Percentiles rank a stretch among this genome's conserved stretches.
These are phyloP conservation scores for Alternaria tenuissima DNA, from an alignment of 2,329 filamentous ascomycete genomes.

Conservation along the genomic window DNA sequence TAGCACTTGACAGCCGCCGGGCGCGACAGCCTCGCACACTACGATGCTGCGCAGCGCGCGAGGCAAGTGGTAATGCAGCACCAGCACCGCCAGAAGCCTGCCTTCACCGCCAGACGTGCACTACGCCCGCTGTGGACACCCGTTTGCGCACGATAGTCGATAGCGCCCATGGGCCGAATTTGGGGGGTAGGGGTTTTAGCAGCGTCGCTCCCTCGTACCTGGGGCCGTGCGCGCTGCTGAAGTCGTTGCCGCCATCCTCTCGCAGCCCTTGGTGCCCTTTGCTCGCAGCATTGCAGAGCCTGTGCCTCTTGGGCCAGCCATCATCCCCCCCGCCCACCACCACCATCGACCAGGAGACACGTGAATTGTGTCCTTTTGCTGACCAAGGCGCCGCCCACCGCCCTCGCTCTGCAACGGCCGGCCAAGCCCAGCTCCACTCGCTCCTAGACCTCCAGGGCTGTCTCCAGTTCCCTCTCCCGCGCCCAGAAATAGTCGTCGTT, in stretches of 20 bases:
- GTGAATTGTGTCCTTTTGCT: slow-evolving; percentile 15
- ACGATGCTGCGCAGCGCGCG: background rate
- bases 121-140: slow-evolving; percentile 16
- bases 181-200: slow-evolving; percentile 22
- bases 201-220: slow-evolving; percentile 23
- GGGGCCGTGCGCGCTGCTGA: slow-evolving; percentile 26
- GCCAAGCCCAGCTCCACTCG: slow-evolving; percentile 15
- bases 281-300: slow-evolving; percentile 18
- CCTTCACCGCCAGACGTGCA: slow-evolving; percentile 5
- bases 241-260: slow-evolving; percentile 29
- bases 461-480: background rate
- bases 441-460: background rate
- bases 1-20: background rate
- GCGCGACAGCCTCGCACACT: background rate
- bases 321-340: slow-evolving; percentile 6
- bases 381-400: slow-evolving; percentile 13
- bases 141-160: slow-evolving; percentile 11
- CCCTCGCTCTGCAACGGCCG: slow-evolving; percentile 28
- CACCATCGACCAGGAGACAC: slow-evolving; percentile 1
- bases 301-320: slow-evolving; percentile 25
- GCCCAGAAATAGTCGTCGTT: background rate
- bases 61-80: background rate
- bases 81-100: background rate
- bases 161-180: slow-evolving; percentile 7
- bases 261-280: slow-evolving; percentile 22